Evolutionary conservation across 2,329 filamentous ascomycete species (phyloP), one percentile per base, ranked within the genome.

Genomic region (Ramichloridium luteum): DNA sequence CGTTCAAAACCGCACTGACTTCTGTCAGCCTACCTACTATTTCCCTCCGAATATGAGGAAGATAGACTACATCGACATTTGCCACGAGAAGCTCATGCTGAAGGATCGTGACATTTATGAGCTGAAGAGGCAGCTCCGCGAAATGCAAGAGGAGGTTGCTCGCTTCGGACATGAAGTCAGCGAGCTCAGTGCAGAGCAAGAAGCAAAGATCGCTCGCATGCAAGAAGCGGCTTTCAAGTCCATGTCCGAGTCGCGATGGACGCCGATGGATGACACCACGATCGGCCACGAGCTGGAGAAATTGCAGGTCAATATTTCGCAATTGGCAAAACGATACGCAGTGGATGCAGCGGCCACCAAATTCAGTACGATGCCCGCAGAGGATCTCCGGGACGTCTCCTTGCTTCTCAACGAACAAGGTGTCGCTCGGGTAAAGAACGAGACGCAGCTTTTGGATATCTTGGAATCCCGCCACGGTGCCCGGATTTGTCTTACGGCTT

Each of bases 251-350:
- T 28, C 26, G 9, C 27, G 34, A 6, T 36, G 28, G n/a, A 32
- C 26, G 14, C 37, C 37, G 5, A 27, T 32, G 10, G 30, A 36
- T 12, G 34, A 36, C 17, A 32, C 30, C 6, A 28, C 22, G 8
- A 22, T 39, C 13, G 32, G 29, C 8, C 14, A 27, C 14, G 27
- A 34, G 28, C 28, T 39, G 9, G 25, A 27, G 9, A 31, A 16
- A 8, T 18, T 39, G 13, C 34, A 30, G 16, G 20, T 14, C 20
- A 16, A 25, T 12, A 34, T 39, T 6, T 17, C 17, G n/a, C 18
- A 20, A 9, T 26, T 37, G 17, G 37, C 34, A 5, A 40, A 40
- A 13, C 27, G 12, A 4, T 39, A 32, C 23, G 31, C 10, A 9
- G 17, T 12, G 11, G 16, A 16, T 13, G 11, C 10, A 11, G 23